phyloP scores from a whole-genome alignment of 2,329 filamentous ascomycete species.

The Hypoxylon sp. region DNA sequence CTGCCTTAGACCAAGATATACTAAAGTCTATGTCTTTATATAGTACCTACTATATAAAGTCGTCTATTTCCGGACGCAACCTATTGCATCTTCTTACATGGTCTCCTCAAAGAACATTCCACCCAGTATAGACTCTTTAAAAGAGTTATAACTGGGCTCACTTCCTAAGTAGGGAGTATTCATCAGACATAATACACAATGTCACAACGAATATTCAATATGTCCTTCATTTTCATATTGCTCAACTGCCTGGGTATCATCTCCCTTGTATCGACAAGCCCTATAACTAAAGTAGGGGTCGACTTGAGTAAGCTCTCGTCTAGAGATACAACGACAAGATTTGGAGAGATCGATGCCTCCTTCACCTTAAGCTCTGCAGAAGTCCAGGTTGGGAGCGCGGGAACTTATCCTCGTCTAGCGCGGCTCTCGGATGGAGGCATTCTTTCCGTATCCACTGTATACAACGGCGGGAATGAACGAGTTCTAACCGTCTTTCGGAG shows the following conservation, averaged over 20 bases:
- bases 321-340: slow-evolving; percentile 27
- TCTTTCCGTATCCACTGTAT: slow-evolving; percentile 54
- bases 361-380: slow-evolving; percentile 38
- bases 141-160: not conserved
- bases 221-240: slow-evolving; percentile 28
- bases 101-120: slow-evolving; percentile 1
- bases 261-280: slow-evolving; percentile 28
- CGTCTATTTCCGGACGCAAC: not conserved
- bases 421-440: slow-evolving; percentile 58
- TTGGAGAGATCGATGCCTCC: slow-evolving; percentile 34
- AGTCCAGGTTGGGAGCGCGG: slow-evolving; percentile 34
- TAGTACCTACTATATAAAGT: slow-evolving; percentile 32
- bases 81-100: not conserved
- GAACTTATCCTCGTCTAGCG: slow-evolving; percentile 59
- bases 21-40: slow-evolving; percentile 12
- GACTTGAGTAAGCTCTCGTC: slow-evolving; percentile 10
- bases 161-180: slow-evolving; percentile 26
- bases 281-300: slow-evolving; percentile 8
- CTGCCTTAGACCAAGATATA: slow-evolving; percentile 5
- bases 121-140: slow-evolving; percentile 1
- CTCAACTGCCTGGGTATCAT: slow-evolving; percentile 29
- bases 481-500: slow-evolving; percentile 56
- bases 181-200: slow-evolving; percentile 12
- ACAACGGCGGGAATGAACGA: slow-evolving; percentile 47
- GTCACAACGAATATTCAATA: slow-evolving; percentile 24